Evolutionary conservation across 2,329 filamentous ascomycete species (phyloP).

Genomic region (Talaromyces islandicus): DNA sequence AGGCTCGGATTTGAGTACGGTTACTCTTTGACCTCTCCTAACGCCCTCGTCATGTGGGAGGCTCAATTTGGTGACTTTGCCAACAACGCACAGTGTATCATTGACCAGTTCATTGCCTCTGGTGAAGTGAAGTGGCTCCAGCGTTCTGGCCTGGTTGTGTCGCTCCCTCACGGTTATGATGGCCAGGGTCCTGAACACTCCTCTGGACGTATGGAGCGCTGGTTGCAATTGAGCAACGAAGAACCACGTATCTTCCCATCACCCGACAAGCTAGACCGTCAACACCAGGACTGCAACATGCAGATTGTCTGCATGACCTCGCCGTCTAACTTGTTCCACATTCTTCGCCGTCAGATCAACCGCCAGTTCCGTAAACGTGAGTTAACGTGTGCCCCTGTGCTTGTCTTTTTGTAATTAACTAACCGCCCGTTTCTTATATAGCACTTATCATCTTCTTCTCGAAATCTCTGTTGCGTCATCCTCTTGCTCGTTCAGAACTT

Average conservation of each 20-base stretch:
- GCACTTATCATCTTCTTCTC: conserved; percentile 97
- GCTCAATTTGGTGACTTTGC: conserved; percentile 99
- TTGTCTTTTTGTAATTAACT: neutral
- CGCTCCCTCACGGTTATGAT: conserved; percentile 94
- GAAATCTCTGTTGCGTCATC: conserved; percentile 92
- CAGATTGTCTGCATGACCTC: conserved; percentile 98
- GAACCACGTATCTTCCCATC: conserved; percentile 90
- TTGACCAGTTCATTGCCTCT: conserved; percentile 97
- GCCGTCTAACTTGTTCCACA: conserved; percentile 92
- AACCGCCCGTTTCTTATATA: conserved; percentile 28
- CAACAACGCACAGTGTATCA: conserved; percentile 98
- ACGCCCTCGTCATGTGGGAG: conserved; percentile 98
- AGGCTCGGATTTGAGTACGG: conserved; percentile 97
- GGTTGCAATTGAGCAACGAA: conserved; percentile 95
- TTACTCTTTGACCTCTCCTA: conserved; percentile 93
- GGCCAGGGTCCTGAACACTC: conserved; percentile 98
- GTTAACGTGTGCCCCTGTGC: conserved; percentile 28
- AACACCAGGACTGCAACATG: conserved; percentile 99
- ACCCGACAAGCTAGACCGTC: conserved; percentile 82
- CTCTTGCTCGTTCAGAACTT: conserved; percentile 78
- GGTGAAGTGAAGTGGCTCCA: conserved; percentile 99
- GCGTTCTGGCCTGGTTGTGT: conserved; percentile 92
- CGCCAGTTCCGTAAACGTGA: conserved; percentile 98
- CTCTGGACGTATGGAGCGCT: conserved; percentile 93
- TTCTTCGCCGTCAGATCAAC: conserved; percentile 95